phyloP scores from a whole-genome alignment of 192 early-diverging fungal genomes.

The Rhizophagus prolifer region DNA sequence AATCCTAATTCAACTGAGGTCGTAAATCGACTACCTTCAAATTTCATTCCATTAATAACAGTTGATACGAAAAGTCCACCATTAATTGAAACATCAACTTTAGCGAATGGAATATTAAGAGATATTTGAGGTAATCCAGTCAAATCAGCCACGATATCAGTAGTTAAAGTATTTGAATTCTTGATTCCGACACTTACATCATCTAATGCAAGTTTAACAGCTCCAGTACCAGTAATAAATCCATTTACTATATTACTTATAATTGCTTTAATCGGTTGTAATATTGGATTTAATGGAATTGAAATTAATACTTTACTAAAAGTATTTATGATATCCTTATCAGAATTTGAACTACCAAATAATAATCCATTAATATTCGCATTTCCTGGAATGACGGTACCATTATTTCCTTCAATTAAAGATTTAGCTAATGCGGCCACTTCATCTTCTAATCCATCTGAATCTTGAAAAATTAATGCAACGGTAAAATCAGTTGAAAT shows the following conservation, averaged over 20 bases:
- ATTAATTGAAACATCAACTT: neutral
- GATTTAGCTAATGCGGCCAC: neutral
- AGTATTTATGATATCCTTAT: neutral
- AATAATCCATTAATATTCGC: neutral
- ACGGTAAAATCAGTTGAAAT: neutral
- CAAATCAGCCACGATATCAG: neutral
- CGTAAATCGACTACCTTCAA: neutral
- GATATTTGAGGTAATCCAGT: neutral
- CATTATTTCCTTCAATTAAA: neutral
- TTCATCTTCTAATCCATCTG: neutral
- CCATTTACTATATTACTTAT: neutral
- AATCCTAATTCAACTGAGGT: neutral
- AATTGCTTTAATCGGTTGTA: neutral
- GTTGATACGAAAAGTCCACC: neutral
- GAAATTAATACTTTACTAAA: neutral
- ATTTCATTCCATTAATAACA: neutral
- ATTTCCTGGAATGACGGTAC: neutral
- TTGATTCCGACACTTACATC: neutral
- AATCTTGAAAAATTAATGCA: neutral
- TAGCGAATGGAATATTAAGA: slow-evolving; percentile 1
- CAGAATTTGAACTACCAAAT: neutral
- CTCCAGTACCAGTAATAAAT: neutral
- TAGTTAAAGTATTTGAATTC: neutral
- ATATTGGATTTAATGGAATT: neutral
- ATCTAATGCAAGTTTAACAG: neutral